Percentiles rank a stretch among this genome's conserved stretches.
These are phyloP conservation scores for Przewalskia tangutica DNA, from an alignment of 257 asterid genomes.

Conservation along the genomic window DNA sequence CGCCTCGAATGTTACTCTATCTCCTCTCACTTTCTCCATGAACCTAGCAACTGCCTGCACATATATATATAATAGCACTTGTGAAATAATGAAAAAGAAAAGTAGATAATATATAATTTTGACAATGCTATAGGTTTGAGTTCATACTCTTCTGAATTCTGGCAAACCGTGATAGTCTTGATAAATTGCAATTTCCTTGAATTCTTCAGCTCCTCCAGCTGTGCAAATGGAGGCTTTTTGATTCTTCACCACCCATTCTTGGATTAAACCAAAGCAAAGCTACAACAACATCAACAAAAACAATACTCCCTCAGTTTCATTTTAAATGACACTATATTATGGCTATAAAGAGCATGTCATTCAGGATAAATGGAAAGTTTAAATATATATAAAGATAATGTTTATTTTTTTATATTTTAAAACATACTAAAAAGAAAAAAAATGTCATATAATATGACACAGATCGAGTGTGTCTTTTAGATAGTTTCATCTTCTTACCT, in stretches of 20 bases:
- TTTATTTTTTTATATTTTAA: no score
- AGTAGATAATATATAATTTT: background rate
- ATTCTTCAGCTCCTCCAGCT: background rate
- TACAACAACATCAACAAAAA: background rate
- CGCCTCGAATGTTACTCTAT: background rate
- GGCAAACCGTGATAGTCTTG: constrained; percentile 14
- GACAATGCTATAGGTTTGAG: background rate
- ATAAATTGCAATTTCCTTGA: constrained; percentile 8
- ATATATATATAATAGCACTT: background rate
- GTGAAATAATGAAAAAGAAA: background rate
- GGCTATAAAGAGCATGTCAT: background rate
- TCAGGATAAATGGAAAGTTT: background rate
- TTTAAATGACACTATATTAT: background rate
- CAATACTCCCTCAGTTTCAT: no score
- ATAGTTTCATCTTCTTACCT: background rate
- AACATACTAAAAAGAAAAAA: no score
- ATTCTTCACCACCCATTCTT: constrained; percentile 12
- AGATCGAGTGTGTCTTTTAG: no score
- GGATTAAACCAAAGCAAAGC: constrained; percentile 13
- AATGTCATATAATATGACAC: background rate
- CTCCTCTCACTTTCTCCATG: constrained; percentile 11
- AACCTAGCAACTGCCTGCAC: constrained; percentile 11
- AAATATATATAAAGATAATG: background rate
- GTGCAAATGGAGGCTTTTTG: constrained; percentile 12
- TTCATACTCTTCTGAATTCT: constrained; percentile 8